A percentile compares a stretch with the other conserved stretches of the same genome.
Conservation (phyloP, 2,329 filamentous ascomycete genomes). For the Penicillium sp. region DNA sequence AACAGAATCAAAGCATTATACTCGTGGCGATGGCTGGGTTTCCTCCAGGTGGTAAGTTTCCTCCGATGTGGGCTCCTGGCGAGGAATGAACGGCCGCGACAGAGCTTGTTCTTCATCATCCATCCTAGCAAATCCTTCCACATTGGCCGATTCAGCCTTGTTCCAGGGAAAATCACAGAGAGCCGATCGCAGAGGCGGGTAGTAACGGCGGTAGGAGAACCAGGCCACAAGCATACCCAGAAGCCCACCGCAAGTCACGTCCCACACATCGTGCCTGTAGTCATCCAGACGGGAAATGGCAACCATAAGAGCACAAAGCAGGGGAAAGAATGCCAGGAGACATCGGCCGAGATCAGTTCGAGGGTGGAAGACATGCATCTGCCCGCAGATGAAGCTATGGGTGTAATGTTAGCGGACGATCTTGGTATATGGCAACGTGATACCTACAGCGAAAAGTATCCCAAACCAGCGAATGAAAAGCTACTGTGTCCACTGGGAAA, state of each 20-base stretch:
- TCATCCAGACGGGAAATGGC: constrained; percentile 60
- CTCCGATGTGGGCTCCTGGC: constrained; percentile 11
- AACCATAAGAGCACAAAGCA: constrained; percentile 56
- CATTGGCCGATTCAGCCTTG: constrained; percentile 18
- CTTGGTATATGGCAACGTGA: neutral
- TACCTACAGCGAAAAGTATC: constrained; percentile 51
- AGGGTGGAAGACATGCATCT: constrained; percentile 57
- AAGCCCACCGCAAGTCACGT: constrained; percentile 54
- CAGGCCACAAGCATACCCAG: constrained; percentile 54
- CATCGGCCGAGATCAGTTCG: constrained; percentile 54
- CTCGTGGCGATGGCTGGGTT: neutral
- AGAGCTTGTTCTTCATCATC: constrained; percentile 34
- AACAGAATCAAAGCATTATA: too few relatives aligned
- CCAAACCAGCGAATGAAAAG: constrained; percentile 58
- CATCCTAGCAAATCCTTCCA: constrained; percentile 30
- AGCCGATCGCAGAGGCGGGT: constrained; percentile 49
- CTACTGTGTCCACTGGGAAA: constrained; percentile 62
- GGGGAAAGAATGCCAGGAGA: constrained; percentile 52
- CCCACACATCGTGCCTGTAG: constrained; percentile 61
- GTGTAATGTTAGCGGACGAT: neutral
- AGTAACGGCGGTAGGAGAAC: constrained; percentile 59
- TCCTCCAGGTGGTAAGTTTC: constrained; percentile 27
- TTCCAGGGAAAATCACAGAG: constrained; percentile 52
- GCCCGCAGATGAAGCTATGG: constrained; percentile 46
- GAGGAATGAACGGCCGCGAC: constrained; percentile 11